Percentiles rank a stretch among this genome's conserved stretches.
These are phyloP conservation scores for Beauveria varroae DNA, from an alignment of 2,329 filamentous ascomycete species.

Conservation along the genomic window DNA sequence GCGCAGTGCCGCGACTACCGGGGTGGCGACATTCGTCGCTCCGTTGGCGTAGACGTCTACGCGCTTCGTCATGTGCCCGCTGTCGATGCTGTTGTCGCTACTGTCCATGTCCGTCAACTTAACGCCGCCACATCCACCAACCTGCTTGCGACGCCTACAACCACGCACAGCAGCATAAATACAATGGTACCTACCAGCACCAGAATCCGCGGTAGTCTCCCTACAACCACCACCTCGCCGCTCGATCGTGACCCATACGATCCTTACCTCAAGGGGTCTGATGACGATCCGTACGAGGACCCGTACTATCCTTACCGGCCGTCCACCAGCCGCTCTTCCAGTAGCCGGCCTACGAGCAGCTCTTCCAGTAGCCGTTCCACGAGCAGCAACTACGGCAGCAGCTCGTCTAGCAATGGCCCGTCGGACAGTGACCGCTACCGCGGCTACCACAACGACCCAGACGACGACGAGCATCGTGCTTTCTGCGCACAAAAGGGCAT, in stretches of 20 bases:
- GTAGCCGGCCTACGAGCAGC: background rate
- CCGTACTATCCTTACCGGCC: background rate
- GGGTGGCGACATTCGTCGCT: background rate
- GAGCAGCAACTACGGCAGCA: background rate
- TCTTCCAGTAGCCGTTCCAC: background rate
- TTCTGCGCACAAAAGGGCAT: background rate
- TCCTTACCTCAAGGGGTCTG: too few species aligned
- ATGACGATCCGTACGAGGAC: background rate
- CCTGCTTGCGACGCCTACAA: background rate
- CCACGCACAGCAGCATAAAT: background rate
- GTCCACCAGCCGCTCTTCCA: background rate
- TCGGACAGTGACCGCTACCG: background rate
- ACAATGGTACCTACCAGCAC: background rate
- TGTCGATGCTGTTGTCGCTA: background rate
- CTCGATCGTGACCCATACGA: background rate
- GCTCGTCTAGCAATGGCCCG: too few species aligned
- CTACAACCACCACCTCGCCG: background rate
- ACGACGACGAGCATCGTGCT: background rate
- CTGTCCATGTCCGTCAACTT: background rate
- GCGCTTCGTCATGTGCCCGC: background rate
- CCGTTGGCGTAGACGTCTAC: background rate
- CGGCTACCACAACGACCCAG: background rate
- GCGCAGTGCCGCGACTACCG: conserved; percentile 10
- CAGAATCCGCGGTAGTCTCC: background rate
- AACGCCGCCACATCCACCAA: background rate